A percentile compares a stretch with the other conserved stretches of the same genome.
phyloP scores from a whole-genome alignment of 345 rosid species.

The Psidium friedrichsthalianum region DNA sequence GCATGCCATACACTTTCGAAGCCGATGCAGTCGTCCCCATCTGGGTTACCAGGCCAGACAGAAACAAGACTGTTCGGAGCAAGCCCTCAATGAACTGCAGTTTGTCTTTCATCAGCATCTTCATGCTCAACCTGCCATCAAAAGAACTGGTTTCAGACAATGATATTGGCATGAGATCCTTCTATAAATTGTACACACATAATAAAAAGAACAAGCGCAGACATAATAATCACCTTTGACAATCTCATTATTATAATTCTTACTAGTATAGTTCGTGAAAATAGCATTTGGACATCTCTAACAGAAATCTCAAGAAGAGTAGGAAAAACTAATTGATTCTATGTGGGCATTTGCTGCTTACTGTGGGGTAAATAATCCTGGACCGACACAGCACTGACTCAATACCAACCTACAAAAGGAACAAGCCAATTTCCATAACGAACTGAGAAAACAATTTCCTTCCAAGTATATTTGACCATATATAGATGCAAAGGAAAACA shows the following conservation, averaged over 20 bases:
- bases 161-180: neutral
- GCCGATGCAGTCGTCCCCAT: neutral
- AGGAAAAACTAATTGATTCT: neutral
- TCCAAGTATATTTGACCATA: neutral
- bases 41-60: neutral
- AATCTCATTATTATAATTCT: neutral
- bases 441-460: neutral
- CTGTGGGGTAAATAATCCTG: neutral
- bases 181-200: neutral
- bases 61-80: neutral
- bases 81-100: slow-evolving; percentile 15
- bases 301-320: neutral
- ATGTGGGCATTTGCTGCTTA: neutral
- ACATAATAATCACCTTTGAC: neutral
- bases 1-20: neutral
- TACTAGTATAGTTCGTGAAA: neutral
- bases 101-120: slow-evolving; percentile 30
- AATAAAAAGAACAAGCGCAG: neutral
- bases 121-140: slow-evolving; percentile 53
- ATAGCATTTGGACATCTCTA: neutral
- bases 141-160: neutral
- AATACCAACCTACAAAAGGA: neutral
- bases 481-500: neutral
- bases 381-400: neutral
- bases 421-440: neutral